Evolutionary conservation across 352 stramenopile species (phyloP).

Genomic region (Discostella stelligera): DNA sequence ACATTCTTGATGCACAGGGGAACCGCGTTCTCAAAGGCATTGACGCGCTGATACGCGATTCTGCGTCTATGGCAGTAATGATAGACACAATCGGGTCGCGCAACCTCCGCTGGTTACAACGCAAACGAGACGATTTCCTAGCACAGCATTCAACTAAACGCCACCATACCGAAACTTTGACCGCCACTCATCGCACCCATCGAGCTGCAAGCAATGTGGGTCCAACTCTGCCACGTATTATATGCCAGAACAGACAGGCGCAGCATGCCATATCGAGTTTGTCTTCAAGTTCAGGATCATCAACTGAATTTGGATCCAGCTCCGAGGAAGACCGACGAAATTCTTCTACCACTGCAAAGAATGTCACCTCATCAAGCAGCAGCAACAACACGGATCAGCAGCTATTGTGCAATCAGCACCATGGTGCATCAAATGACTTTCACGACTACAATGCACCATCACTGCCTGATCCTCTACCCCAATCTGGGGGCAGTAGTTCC

Average conservation of each 20-base stretch:
- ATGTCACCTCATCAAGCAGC: slow-evolving; percentile 71
- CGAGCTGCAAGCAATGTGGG: neutral
- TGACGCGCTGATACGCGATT: slow-evolving; percentile 65
- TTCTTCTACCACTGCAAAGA: slow-evolving; percentile 31
- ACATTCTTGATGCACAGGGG: slow-evolving; percentile 44
- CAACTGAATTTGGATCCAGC: slow-evolving; percentile 46
- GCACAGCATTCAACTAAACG: slow-evolving; percentile 37
- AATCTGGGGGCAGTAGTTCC: slow-evolving; percentile 44
- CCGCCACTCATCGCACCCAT: neutral
- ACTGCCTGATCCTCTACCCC: slow-evolving; percentile 64
- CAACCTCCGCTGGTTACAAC: slow-evolving; percentile 68
- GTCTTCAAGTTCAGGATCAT: slow-evolving; percentile 68
- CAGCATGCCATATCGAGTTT: slow-evolving; percentile 74
- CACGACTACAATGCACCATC: slow-evolving; percentile 76
- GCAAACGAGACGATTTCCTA: slow-evolving; percentile 74
- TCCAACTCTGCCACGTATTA: slow-evolving; percentile 56
- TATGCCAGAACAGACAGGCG: slow-evolving; percentile 50
- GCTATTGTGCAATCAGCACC: slow-evolving; percentile 18
- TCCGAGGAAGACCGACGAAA: slow-evolving; percentile 26
- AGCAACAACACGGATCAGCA: slow-evolving; percentile 46
- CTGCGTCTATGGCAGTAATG: slow-evolving; percentile 73
- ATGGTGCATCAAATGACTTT: slow-evolving; percentile 51
- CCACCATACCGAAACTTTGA: neutral
- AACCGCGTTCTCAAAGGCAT: slow-evolving; percentile 65
- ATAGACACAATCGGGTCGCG: slow-evolving; percentile 74